Percentiles rank a stretch among this genome's conserved stretches.
These are phyloP conservation scores for Suhomyces xylopsoci DNA, from an alignment of 805 yeast genomes.

Conservation along the genomic window DNA sequence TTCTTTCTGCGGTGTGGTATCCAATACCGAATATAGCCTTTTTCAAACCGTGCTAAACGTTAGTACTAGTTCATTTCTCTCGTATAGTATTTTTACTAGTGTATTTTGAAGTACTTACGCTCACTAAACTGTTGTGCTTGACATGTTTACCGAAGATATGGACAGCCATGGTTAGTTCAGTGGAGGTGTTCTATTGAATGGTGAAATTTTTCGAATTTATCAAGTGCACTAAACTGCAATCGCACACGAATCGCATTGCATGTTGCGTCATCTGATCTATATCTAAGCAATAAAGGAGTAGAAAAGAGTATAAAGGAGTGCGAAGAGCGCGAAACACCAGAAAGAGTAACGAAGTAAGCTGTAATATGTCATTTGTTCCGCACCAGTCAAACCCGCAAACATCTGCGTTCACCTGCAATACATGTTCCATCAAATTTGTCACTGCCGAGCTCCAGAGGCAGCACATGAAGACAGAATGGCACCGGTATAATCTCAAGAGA, in stretches of 20 bases:
- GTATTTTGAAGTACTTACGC: too few relatives aligned
- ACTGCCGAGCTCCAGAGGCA: conserved; percentile 81
- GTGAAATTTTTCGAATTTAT: conserved; percentile 4
- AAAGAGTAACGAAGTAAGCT: background rate
- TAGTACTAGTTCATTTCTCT: too few relatives aligned
- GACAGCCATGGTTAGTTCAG: conserved; percentile 32
- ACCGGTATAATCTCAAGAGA: conserved; percentile 90
- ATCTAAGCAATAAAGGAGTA: background rate
- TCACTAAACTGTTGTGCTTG: conserved; percentile 40
- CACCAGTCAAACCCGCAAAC: conserved; percentile 27
- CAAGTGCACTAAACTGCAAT: background rate
- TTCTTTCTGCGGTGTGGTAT: conserved; percentile 59
- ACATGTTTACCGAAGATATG: conserved; percentile 45
- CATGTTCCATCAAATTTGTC: conserved; percentile 79
- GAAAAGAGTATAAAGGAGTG: background rate
- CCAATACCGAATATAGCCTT: conserved; percentile 88
- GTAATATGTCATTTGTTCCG: conserved; percentile 11
- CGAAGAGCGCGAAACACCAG: background rate
- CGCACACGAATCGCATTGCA: background rate
- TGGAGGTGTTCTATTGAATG: too few relatives aligned
- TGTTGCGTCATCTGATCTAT: background rate
- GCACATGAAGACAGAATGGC: conserved; percentile 99
- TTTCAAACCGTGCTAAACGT: conserved; percentile 58
- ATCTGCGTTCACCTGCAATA: conserved; percentile 66
- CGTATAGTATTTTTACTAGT: too few relatives aligned